Conservation (phyloP, 257 asterid species). For the Solanum sparsipilum region DNA sequence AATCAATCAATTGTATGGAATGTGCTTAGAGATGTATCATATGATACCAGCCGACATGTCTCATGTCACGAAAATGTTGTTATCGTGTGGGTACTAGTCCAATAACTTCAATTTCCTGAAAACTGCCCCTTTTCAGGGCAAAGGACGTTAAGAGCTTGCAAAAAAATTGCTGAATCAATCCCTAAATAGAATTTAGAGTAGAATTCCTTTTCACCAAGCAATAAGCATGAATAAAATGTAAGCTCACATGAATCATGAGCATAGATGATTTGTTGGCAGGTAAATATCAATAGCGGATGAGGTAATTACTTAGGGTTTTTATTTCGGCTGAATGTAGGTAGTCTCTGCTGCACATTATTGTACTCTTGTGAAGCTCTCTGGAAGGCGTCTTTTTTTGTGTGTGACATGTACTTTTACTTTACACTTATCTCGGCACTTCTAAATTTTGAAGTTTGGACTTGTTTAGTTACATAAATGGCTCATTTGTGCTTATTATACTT, state of each 20-base stretch:
- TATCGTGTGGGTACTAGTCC: background rate
- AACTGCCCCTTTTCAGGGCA: background rate
- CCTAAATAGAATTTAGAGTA: background rate
- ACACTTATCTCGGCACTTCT: background rate
- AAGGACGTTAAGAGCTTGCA: background rate
- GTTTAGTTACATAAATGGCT: background rate
- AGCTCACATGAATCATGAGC: background rate
- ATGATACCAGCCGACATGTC: background rate
- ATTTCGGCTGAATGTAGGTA: background rate
- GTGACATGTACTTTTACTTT: background rate
- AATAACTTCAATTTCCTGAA: background rate
- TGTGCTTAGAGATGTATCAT: background rate
- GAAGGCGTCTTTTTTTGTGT: background rate
- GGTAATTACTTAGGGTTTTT: background rate
- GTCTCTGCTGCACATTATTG: background rate
- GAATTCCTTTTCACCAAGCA: background rate
- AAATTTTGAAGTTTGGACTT: background rate
- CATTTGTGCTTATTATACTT: background rate
- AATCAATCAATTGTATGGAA: background rate
- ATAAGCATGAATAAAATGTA: background rate
- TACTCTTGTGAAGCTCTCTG: background rate
- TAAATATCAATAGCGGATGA: background rate
- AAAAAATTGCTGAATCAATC: background rate
- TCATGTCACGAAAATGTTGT: background rate
- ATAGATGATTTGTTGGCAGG: background rate